Conservation (phyloP, 495 filamentous ascomycete genomes). For the Chaetomium fimeti region DNA sequence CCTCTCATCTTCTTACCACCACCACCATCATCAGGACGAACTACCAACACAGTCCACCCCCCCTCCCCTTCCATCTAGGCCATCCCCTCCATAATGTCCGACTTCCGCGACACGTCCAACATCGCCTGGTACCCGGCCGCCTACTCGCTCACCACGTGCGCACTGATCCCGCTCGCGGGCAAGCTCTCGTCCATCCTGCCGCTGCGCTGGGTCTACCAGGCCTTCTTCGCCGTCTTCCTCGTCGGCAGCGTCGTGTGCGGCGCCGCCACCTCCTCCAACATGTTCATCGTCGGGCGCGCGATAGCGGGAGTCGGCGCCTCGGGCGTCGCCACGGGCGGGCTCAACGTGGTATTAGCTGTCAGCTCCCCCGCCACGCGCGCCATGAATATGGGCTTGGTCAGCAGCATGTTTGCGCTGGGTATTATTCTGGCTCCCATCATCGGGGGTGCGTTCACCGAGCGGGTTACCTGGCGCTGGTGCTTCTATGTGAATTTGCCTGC, state of each 20-base stretch:
- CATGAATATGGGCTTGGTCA: too few relatives aligned
- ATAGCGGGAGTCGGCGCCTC: constrained; percentile 45
- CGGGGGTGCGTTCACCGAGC: constrained; percentile 27
- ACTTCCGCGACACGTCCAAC: constrained; percentile 20
- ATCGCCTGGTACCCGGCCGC: constrained; percentile 28
- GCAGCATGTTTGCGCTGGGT: constrained; percentile 29
- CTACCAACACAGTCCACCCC: too few relatives aligned
- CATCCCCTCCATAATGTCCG: constrained; percentile 25
- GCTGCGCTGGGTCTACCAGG: constrained; percentile 22
- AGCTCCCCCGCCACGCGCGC: too few relatives aligned
- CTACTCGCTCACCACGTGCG: constrained; percentile 24
- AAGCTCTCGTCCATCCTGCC: constrained; percentile 22
- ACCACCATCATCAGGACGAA: neutral
- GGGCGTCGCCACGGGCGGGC: constrained; percentile 13
- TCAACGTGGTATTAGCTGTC: too few relatives aligned
- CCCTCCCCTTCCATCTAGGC: constrained; percentile 4
- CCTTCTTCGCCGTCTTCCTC: constrained; percentile 26
- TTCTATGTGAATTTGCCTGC: constrained; percentile 42
- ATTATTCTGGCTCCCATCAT: constrained; percentile 45
- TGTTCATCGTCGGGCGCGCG: constrained; percentile 48
- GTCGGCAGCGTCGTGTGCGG: constrained; percentile 42
- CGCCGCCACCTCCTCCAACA: constrained; percentile 38
- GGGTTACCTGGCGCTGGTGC: constrained; percentile 57
- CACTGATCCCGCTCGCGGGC: constrained; percentile 22
- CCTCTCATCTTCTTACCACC: neutral